A percentile compares a stretch with the other conserved stretches of the same genome.
These are phyloP conservation scores for Ceratocystis variospora DNA, from an alignment of 2,329 filamentous ascomycete species.

Conservation along the genomic window DNA sequence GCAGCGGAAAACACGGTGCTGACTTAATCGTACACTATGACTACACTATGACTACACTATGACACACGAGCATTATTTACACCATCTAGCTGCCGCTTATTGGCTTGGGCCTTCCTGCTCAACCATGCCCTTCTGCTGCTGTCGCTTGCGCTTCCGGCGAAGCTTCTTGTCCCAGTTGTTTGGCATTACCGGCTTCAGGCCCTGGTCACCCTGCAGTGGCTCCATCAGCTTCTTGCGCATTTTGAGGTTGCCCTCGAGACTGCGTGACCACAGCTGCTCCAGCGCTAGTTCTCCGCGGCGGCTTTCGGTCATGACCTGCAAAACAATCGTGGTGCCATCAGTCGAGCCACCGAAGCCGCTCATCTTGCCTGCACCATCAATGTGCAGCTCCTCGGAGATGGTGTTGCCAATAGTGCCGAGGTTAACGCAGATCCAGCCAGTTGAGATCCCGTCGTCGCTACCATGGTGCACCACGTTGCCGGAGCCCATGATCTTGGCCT, in stretches of 20 bases:
- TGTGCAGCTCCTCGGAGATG: slow-evolving; percentile 31
- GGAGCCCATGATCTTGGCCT: slow-evolving; percentile 65
- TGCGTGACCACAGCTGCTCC: slow-evolving; percentile 38
- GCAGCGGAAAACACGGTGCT: background rate
- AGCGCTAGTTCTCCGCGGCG: slow-evolving; percentile 40
- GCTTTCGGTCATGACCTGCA: slow-evolving; percentile 44
- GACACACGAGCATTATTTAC: background rate
- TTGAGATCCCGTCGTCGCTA: slow-evolving; percentile 73
- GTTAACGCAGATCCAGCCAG: slow-evolving; percentile 94
- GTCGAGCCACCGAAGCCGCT: slow-evolving; percentile 57
- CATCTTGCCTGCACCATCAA: slow-evolving; percentile 42
- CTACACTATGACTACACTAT: slow-evolving; percentile 7
- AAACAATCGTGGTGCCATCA: slow-evolving; percentile 38
- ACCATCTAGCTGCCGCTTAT: background rate
- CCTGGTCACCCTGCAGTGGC: slow-evolving; percentile 1
- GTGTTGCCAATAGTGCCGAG: slow-evolving; percentile 54
- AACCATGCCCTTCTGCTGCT: slow-evolving; percentile 10
- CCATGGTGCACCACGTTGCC: slow-evolving; percentile 50
- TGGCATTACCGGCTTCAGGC: slow-evolving; percentile 4
- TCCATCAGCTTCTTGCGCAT: slow-evolving; percentile 22
- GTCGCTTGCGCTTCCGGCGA: slow-evolving; percentile 16
- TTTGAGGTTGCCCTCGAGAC: slow-evolving; percentile 25
- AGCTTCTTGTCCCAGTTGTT: slow-evolving; percentile 18
- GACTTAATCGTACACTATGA: background rate
- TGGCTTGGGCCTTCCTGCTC: background rate